Conservation (phyloP, 139 green algal genomes). For the Chlamydomonas sp. region DNA sequence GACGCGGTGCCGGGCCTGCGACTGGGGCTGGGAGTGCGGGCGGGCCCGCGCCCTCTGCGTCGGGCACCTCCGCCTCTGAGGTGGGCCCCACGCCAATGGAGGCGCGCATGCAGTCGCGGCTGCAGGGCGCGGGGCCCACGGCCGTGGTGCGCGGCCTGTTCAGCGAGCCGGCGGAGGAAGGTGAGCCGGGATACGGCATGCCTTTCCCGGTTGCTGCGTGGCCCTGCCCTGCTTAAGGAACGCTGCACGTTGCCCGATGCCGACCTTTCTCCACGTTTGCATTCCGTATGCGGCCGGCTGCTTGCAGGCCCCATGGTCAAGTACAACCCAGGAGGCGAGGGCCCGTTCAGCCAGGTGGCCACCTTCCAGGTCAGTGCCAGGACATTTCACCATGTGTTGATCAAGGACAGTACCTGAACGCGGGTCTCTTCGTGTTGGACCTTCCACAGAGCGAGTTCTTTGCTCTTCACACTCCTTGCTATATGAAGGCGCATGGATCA, state of each 20-base stretch:
- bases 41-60: background rate
- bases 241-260: too few species aligned
- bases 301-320: conserved; percentile 10
- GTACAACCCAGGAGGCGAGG: conserved; percentile 15
- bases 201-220: background rate
- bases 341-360: conserved; percentile 10
- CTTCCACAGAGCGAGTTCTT: too few species aligned
- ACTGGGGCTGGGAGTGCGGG: background rate
- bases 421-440: too few species aligned
- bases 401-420: too few species aligned
- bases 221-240: too few species aligned
- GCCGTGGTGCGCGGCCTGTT: conserved; percentile 3
- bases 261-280: too few species aligned
- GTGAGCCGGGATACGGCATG: too few species aligned
- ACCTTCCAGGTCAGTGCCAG: conserved; percentile 11
- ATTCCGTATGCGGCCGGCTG: too few species aligned
- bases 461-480: too few species aligned
- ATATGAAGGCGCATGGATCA: too few species aligned
- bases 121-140: background rate
- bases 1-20: background rate
- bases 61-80: background rate
- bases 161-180: background rate
- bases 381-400: too few species aligned
- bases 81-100: conserved; percentile 25
- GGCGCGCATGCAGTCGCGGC: background rate